Base-by-base conservation (phyloP, 352 stramenopile genomes). In the Phytophthora sojae region DNA sequence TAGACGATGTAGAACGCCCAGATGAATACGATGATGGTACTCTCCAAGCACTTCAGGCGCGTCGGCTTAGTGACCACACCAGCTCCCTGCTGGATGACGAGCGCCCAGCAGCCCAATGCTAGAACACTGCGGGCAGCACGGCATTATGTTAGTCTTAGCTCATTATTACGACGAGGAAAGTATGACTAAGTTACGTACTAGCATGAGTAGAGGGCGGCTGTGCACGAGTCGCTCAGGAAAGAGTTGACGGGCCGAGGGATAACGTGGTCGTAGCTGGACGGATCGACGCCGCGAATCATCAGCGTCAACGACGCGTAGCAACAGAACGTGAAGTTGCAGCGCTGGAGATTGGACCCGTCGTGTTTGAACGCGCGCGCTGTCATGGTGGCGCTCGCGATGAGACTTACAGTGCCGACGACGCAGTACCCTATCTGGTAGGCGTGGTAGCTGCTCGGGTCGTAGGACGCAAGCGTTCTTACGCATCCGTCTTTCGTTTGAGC, bases 171-270 rank as follows among this genome's bases (percentile, higher is more conserved):
- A 17, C 0, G 26, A 8, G 45, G 11, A 29, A 30, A 52, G 11
- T 15, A 52, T 12, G 7, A 55, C 6, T 3, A 17, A 23, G 49
- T 32, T 32, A 21, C 71, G 59, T 79, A 79, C 71, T 78, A 80
- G 54, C 63, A 62, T 1, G 75, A 70, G 52, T 80, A 79, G 15
- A 82, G 61, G 3, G 70, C 58, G 29, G 71, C 73, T 1, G 75
- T 82, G 67, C 75, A 82, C 6, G 75, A 64, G 47, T 82, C 71
- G 21, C 61, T 72, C 19, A 82, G 49, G 35, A 79, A 65, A n/a
- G 58, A 66, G 50, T 12, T 47, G 44, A 77, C 57, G 6, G 67
- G 62, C 2, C 53, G 71, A 25, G 75, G 75, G 44, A 82, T 65
- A 37, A 77, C 53, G 39, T 77, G 66, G 14, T 26, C 42, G 52